These are phyloP conservation scores for Aspergillus tamarii DNA, from an alignment of 2,329 filamentous ascomycete genomes.

Conservation along the genomic window DNA sequence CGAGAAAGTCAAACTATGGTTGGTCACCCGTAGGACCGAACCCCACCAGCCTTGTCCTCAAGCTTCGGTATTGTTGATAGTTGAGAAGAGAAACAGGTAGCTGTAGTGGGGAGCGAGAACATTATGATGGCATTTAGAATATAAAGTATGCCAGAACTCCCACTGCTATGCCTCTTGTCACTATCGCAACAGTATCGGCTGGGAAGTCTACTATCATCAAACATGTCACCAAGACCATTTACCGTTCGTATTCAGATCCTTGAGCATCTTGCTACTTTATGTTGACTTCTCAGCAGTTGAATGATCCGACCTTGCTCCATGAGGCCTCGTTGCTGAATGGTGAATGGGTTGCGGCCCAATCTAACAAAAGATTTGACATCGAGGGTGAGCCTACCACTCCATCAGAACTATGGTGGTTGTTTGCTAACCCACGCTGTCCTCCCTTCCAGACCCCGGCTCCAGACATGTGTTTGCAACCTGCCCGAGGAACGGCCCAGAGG, in stretches of 20 bases:
- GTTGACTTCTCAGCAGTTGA: not conserved
- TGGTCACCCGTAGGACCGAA: too few relatives aligned
- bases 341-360: not conserved
- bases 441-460: conserved; percentile 52
- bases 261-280: not conserved
- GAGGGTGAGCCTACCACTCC: not conserved
- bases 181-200: too few relatives aligned
- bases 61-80: too few relatives aligned
- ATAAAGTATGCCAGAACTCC: too few relatives aligned
- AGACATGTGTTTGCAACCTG: conserved; percentile 55
- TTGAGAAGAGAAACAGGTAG: too few relatives aligned
- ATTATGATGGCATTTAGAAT: too few relatives aligned
- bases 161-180: too few relatives aligned
- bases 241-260: not conserved
- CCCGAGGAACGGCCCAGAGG: conserved; percentile 56
- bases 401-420: not conserved
- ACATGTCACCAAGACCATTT: not conserved
- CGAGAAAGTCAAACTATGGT: too few relatives aligned
- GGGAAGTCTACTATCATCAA: not conserved
- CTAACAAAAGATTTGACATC: not conserved
- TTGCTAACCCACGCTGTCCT: too few relatives aligned
- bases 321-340: not conserved
- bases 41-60: too few relatives aligned
- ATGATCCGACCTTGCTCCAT: not conserved
- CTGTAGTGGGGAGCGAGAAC: too few relatives aligned